Conservation (phyloP, 345 rosid species). For the Angophora floribunda region DNA sequence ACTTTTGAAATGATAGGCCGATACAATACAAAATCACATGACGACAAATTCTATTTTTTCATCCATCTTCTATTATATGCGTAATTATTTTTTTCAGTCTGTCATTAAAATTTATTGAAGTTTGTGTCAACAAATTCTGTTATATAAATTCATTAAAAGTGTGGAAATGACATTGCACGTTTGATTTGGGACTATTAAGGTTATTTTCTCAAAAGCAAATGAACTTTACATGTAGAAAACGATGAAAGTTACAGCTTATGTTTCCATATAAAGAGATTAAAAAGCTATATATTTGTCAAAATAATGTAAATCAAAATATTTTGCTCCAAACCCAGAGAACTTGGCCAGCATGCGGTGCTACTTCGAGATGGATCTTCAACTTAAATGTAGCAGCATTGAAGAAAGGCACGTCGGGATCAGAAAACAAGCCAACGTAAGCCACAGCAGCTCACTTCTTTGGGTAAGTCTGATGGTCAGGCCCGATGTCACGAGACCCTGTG, state of each 20-base stretch:
- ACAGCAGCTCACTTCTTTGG: conserved; percentile 44
- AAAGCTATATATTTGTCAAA: not conserved
- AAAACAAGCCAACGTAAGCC: not conserved
- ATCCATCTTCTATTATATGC: not conserved
- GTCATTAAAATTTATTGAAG: not conserved
- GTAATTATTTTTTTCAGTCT: not conserved
- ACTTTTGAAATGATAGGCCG: not conserved
- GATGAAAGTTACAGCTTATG: not conserved
- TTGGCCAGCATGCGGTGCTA: not conserved
- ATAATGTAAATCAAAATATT: not conserved
- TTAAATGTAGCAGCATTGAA: not conserved
- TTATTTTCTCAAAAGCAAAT: not conserved
- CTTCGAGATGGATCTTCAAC: not conserved
- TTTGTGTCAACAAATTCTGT: not conserved
- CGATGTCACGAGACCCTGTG: conserved; percentile 85
- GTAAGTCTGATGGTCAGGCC: conserved; percentile 72
- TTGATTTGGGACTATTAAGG: not conserved
- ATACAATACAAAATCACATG: not conserved
- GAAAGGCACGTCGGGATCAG: not conserved
- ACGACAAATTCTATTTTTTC: not conserved
- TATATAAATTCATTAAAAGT: not conserved
- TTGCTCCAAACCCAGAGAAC: not conserved
- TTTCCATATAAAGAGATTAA: not conserved
- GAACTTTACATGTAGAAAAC: not conserved
- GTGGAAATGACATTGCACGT: not conserved